Conservation (phyloP, 192 early-diverging fungal genomes). For the Mortierella hygrophila region DNA sequence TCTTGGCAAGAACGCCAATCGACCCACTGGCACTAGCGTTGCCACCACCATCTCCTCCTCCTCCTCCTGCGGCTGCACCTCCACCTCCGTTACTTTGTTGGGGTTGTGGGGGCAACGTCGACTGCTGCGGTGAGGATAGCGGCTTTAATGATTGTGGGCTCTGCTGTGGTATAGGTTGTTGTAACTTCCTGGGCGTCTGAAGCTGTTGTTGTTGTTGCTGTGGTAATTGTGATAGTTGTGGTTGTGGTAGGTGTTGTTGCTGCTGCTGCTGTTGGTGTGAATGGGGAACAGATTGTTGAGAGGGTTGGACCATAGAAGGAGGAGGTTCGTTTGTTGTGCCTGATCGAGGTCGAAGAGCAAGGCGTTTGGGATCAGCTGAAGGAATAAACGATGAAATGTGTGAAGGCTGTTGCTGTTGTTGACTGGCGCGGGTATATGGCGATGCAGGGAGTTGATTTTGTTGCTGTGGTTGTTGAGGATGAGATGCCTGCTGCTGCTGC, state of each 20-base stretch:
- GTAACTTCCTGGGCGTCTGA: neutral
- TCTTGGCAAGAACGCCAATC: conserved; percentile 4
- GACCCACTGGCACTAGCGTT: neutral
- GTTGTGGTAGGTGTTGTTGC: conserved; percentile 9
- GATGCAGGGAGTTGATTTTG: neutral
- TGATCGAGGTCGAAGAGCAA: neutral
- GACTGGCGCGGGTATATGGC: conserved; percentile 31
- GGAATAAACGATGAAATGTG: conserved; percentile 1
- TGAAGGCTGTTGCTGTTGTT: conserved; percentile 10
- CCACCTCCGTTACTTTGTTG: conserved; percentile 7
- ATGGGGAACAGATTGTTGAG: neutral
- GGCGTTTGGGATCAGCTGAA: conserved; percentile 9
- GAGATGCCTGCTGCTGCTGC: neutral
- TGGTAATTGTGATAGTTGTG: neutral
- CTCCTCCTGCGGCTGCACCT: neutral
- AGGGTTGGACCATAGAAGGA: neutral
- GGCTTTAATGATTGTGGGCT: conserved; percentile 13
- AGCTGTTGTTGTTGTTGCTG: conserved; percentile 8
- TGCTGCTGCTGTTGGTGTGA: conserved; percentile 5
- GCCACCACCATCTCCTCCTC: neutral
- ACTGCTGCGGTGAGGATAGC: conserved; percentile 12
- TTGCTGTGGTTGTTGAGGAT: neutral
- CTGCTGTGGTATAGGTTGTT: neutral
- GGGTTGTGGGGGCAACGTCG: conserved; percentile 1
- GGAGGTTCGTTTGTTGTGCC: neutral